Evolutionary conservation across 441 rosid species (phyloP).

Genomic region (Metrosideros polymorpha): DNA sequence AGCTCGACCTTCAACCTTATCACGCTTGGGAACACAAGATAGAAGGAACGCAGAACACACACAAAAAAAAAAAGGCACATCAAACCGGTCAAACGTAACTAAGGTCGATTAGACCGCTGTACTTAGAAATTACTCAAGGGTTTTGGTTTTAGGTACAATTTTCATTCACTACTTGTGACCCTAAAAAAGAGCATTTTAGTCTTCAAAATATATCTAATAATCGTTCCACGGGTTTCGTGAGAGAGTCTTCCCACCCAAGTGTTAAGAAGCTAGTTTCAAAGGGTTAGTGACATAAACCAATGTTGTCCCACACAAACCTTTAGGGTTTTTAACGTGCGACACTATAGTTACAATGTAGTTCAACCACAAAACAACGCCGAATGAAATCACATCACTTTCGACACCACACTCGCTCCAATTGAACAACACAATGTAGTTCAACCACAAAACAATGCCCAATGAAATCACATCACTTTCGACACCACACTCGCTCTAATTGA

Average conservation of each 20-base stretch:
- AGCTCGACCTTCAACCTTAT: neutral
- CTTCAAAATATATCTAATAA: neutral
- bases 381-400: neutral
- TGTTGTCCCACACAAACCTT: too few relatives aligned
- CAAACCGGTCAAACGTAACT: neutral
- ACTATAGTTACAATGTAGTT: neutral
- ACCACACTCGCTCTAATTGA: neutral
- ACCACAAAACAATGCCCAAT: neutral
- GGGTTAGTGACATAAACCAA: too few relatives aligned
- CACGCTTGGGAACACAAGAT: neutral
- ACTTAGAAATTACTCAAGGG: neutral
- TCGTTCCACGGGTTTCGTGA: neutral
- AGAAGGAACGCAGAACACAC: neutral
- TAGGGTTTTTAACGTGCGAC: neutral
- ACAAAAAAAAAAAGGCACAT: neutral
- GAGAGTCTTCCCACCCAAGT: neutral
- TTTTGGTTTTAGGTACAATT: neutral
- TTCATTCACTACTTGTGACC: neutral
- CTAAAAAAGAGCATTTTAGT: neutral
- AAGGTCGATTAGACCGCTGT: neutral
- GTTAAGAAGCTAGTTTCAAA: neutral
- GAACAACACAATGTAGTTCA: accelerated
- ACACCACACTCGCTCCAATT: neutral
- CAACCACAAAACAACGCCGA: neutral
- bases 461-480: neutral